These are phyloP conservation scores for Verticillium alfalfae DNA, from an alignment of 2,329 filamentous ascomycete genomes.

Conservation along the genomic window DNA sequence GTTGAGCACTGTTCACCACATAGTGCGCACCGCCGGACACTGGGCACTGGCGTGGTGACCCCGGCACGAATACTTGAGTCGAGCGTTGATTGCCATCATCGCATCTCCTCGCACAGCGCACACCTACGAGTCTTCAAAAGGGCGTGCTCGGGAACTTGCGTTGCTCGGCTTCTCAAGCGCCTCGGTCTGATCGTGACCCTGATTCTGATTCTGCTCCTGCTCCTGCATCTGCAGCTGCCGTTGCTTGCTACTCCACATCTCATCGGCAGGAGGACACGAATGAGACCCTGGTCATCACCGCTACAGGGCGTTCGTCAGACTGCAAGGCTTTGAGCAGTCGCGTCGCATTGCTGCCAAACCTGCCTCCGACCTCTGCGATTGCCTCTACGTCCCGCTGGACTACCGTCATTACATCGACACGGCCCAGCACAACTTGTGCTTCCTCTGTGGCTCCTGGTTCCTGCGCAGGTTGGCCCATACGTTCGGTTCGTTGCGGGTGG, in stretches of 20 bases:
- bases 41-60: not conserved
- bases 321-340: not conserved
- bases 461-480: not conserved
- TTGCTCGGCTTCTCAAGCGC: no score
- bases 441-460: not conserved
- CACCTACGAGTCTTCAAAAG: no score
- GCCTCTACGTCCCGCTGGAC: not conserved
- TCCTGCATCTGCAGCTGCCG: constrained; percentile 11
- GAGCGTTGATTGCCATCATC: not conserved
- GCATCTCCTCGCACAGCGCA: not conserved
- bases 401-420: not conserved
- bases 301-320: constrained; percentile 16
- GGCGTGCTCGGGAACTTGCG: no score
- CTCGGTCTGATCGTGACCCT: not conserved
- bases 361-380: not conserved
- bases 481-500: not conserved
- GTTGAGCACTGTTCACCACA: not conserved
- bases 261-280: constrained; percentile 25
- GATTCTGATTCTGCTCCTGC: not conserved
- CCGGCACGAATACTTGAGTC: not conserved
- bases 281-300: constrained; percentile 35
- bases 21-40: not conserved
- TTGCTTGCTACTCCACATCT: constrained; percentile 7
- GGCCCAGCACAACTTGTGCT: not conserved
- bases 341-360: not conserved